Base-by-base conservation (phyloP, 441 rosid species). In the Populus trichocarpa region DNA sequence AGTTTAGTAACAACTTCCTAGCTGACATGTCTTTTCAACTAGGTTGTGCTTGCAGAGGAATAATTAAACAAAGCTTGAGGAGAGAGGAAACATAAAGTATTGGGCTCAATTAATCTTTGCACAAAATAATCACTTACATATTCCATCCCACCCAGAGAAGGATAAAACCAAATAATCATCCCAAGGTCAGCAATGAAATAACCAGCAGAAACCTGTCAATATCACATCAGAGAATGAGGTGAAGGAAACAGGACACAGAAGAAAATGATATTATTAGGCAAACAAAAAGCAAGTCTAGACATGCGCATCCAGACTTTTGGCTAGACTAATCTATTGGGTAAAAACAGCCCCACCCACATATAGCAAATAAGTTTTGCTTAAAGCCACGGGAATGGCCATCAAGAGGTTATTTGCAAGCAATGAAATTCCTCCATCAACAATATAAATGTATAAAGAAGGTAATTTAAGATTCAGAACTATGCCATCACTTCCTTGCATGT, bases 121-220 rank as follows among this genome's bases (percentile, higher is more conserved):
- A 12, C 36, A 12, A 36, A 69, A 26, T 25, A 63, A 22, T 63
- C 28, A 71, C 88, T 85, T 75, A 85, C 90, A 79, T 83, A 87
- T 75, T 87, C 90, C 83, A 84, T 28, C 25, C 88, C 90, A 36
- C 90, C 90, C 13, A 87, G 82, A 71, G 82, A 82, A 74, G 90
- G 90, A 79, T 84, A 85, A 80, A 80, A 85, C 88, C 88, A 84
- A 69, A 85, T 65, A 25, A 87, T 87, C 90, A 87, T 87, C 32
- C 71, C 85, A 53, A 87, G 82, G 75, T 87, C 90, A 23, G 86
- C 82, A 66, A 84, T 66, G 79, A 87, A 87, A 82, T 87, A 87
- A 66, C 90, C 90, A 64, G 84, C 83, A 82, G 87, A 87, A 81
- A 67, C 83, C 90, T 87, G 84, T 76, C 69, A 75, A 53, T 77